Evolutionary conservation across 2,329 filamentous ascomycete genomes (phyloP), one percentile per base, ranked within the genome.

Genomic region (Aspergillus tubingensis): DNA sequence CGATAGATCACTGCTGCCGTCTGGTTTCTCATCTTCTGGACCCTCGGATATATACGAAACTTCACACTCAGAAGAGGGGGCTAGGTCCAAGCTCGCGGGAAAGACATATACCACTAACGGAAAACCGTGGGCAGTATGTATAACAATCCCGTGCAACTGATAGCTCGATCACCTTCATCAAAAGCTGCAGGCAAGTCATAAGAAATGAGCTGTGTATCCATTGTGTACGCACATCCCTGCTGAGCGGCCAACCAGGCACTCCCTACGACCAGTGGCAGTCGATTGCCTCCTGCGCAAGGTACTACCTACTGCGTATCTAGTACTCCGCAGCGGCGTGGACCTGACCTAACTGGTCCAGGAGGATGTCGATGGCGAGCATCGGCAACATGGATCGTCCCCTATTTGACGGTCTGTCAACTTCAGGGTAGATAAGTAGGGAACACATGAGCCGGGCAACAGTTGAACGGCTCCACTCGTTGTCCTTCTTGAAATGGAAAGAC

Each of bases 391-490:
- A 61, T 64, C 55, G 43, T 63, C 61, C 43, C 52, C 53, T 44
- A 41, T 58, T 52, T 43, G 62, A 58, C 62, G 53, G 54, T 62
- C 59, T 38, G 47, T 49, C 54, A 57, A 54, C 57, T 52, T 36
- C 52, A 62, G 49, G 49, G 36, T 56, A 17, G 44, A 54, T 21
- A 30, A 53, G 17, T 17, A 44, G 43, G 57, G 53, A 52, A 43
- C 56, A 47, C 59, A 57, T 59, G 51, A 65, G 52, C 55, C 52
- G 56, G 47, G 57, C 53, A 56, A 58, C 59, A 25, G 47, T 48
- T n/a, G 21, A 47, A 19, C 48, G 60, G 67, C 62, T 63, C 71
- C 72, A 73, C 71, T 70, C 70, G 72, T 72, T 66, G 61, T 61
- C 65, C 51, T 62, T 62, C 67, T 54, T 59, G 66, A 61, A 55